Evolutionary conservation across 805 yeast species (phyloP).

Genomic region (Scheffersomyces lignosus): DNA sequence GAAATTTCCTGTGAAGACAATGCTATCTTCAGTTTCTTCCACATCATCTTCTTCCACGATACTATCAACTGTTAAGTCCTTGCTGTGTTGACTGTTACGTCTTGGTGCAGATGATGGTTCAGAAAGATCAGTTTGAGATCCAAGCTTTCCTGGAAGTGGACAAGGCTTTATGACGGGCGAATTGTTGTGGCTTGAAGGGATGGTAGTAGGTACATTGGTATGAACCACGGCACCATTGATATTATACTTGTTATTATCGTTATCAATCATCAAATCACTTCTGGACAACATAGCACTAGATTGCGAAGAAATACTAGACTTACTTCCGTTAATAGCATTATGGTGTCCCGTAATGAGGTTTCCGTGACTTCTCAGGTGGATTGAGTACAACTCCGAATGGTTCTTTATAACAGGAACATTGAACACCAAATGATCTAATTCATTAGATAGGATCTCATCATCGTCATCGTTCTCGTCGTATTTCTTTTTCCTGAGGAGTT

Average conservation of each 20-base stretch:
- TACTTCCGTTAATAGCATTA: neutral
- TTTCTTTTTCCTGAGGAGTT: constrained; percentile 35
- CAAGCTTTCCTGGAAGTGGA: constrained; percentile 31
- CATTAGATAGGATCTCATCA: constrained; percentile 38
- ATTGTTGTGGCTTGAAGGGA: constrained; percentile 3
- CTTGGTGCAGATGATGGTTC: constrained; percentile 2
- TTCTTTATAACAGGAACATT: constrained; percentile 44
- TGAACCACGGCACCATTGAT: constrained; percentile 14
- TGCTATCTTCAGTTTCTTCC: constrained; percentile 3
- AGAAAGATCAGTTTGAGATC: constrained; percentile 7
- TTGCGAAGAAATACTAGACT: neutral
- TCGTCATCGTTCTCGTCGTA: constrained; percentile 44
- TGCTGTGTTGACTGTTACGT: neutral
- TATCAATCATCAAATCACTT: constrained; percentile 23
- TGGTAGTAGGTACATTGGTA: constrained; percentile 15
- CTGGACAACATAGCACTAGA: constrained; percentile 17
- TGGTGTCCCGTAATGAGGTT: neutral
- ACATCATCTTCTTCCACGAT: constrained; percentile 17
- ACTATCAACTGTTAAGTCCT: constrained; percentile 10
- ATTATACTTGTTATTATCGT: constrained; percentile 25
- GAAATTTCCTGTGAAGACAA: neutral
- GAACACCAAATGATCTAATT: constrained; percentile 37
- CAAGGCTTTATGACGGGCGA: constrained; percentile 22
- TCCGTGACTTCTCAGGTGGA: constrained; percentile 19
- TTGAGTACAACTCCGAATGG: constrained; percentile 31